Conservation (phyloP, 192 early-diverging fungal genomes). For the Linnemannia exigua region DNA sequence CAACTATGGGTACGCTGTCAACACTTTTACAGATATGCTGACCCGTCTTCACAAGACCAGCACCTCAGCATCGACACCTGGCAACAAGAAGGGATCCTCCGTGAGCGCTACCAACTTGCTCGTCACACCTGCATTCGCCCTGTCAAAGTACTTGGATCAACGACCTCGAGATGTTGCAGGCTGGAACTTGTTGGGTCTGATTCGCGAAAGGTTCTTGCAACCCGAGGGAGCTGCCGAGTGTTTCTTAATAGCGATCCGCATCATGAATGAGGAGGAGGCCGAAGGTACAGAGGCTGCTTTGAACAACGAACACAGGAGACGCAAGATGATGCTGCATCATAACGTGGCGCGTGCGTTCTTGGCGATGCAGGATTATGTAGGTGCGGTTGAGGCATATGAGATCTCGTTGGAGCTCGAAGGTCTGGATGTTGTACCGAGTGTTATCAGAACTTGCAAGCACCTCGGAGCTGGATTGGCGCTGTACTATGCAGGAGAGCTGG, state of each 20-base stretch:
- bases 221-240: constrained; percentile 75
- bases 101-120: constrained; percentile 40
- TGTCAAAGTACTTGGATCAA: constrained; percentile 78
- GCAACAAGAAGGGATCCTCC: constrained; percentile 9
- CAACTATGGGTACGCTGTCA: constrained; percentile 74
- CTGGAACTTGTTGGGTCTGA: constrained; percentile 80
- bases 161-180: constrained; percentile 66
- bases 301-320: constrained; percentile 7
- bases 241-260: constrained; percentile 59
- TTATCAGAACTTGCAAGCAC: constrained; percentile 55
- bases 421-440: constrained; percentile 2
- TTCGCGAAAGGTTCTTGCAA: constrained; percentile 82
- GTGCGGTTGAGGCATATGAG: constrained; percentile 69
- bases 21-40: constrained; percentile 52
- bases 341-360: constrained; percentile 82
- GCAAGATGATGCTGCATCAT: constrained; percentile 65
- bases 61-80: constrained; percentile 28
- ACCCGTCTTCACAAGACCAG: constrained; percentile 25
- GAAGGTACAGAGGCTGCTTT: neutral
- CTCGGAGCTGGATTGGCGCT: constrained; percentile 82
- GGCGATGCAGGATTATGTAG: constrained; percentile 68
- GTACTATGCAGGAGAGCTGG: constrained; percentile 78
- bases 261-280: constrained; percentile 33
- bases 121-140: constrained; percentile 68
- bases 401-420: constrained; percentile 52